A percentile compares a stretch with the other conserved stretches of the same genome.
Evolutionary conservation across 2,329 filamentous ascomycete genomes (phyloP).

Genomic region (Thelonectria blattea): DNA sequence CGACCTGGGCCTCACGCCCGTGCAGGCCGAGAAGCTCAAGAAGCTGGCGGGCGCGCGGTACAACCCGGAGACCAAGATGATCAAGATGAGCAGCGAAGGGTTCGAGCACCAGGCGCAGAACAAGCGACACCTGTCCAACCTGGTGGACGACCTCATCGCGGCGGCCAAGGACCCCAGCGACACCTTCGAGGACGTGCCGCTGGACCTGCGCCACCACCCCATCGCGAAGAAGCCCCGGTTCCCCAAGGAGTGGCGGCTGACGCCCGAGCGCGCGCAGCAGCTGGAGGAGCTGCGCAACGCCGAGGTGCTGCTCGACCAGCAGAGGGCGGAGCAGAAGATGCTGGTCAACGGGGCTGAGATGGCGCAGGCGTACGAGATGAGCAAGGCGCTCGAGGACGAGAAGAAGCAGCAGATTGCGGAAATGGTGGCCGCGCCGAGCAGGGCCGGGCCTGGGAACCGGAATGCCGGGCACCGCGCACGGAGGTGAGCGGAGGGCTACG

Average conservation of each 20-base stretch:
- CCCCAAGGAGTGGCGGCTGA: slow-evolving; percentile 84
- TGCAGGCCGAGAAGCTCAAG: slow-evolving; percentile 79
- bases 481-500: not conserved
- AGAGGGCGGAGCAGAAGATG: slow-evolving; percentile 57
- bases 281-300: slow-evolving; percentile 66
- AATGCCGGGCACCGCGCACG: too few relatives aligned
- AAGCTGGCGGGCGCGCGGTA: slow-evolving; percentile 87
- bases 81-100: slow-evolving; percentile 91
- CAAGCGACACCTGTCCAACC: slow-evolving; percentile 88
- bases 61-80: slow-evolving; percentile 80
- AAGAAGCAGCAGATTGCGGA: slow-evolving; percentile 43
- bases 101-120: slow-evolving; percentile 92
- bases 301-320: slow-evolving; percentile 59
- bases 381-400: slow-evolving; percentile 43
- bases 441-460: not conserved
- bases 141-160: slow-evolving; percentile 73
- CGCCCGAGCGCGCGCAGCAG: slow-evolving; percentile 67
- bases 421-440: slow-evolving; percentile 35
- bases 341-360: slow-evolving; percentile 64
- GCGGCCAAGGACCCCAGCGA: slow-evolving; percentile 81
- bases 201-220: slow-evolving; percentile 87
- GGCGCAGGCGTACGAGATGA: slow-evolving; percentile 49
- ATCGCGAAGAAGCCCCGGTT: slow-evolving; percentile 72
- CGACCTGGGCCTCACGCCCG: slow-evolving; percentile 72
- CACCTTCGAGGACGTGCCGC: slow-evolving; percentile 84